These are phyloP conservation scores for Tetrapyrgos nigripes DNA, from an alignment of 1,284 basidiomycete species.

Conservation along the genomic window DNA sequence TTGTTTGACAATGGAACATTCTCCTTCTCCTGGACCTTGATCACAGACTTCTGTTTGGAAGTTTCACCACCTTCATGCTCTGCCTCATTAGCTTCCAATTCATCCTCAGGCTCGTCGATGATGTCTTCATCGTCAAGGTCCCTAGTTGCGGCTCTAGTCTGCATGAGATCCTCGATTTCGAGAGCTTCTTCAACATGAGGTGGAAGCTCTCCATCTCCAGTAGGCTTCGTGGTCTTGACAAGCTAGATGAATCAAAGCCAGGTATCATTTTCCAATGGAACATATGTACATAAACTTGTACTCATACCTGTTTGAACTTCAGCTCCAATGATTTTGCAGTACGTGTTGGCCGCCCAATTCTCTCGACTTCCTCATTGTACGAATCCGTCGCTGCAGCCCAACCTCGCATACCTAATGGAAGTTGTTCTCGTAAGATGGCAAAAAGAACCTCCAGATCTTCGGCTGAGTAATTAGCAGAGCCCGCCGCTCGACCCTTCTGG, in stretches of 20 bases:
- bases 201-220: conserved; percentile 36
- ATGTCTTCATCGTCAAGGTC: conserved; percentile 34
- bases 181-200: conserved; percentile 32
- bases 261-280: neutral
- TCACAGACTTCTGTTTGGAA: neutral
- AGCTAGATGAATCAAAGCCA: conserved; percentile 22
- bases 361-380: conserved; percentile 29
- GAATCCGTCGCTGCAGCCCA: conserved; percentile 23
- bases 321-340: conserved; percentile 32
- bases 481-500: conserved; percentile 7
- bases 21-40: neutral
- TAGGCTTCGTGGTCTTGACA: conserved; percentile 37
- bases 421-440: conserved; percentile 18
- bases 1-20: neutral
- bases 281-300: no score
- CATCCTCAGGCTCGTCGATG: conserved; percentile 13
- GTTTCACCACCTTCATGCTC: neutral
- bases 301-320: conserved; percentile 39
- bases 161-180: conserved; percentile 30
- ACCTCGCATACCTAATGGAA: conserved; percentile 24
- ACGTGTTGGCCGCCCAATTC: conserved; percentile 20
- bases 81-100: conserved; percentile 6
- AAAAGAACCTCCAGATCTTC: conserved; percentile 22
- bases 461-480: conserved; percentile 24
- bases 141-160: conserved; percentile 25